Conservation (phyloP, 2,329 filamentous ascomycete species). For the Xylaria sp. region DNA sequence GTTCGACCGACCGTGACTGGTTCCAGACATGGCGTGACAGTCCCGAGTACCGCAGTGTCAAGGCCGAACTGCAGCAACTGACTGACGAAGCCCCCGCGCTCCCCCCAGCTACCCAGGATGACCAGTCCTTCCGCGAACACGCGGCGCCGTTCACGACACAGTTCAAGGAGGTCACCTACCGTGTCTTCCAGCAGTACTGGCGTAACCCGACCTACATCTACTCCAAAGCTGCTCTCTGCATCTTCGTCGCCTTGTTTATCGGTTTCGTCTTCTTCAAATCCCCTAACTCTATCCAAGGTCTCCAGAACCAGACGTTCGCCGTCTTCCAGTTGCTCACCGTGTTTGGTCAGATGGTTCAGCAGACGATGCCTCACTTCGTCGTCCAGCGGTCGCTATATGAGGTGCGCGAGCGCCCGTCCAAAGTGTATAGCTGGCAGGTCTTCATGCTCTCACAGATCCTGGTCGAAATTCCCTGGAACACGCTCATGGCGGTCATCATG, state of each 20-base stretch:
- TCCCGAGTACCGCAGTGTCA: slow-evolving; percentile 53
- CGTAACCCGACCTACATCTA: slow-evolving; percentile 89
- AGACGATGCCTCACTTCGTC: slow-evolving; percentile 87
- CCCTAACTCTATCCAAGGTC: slow-evolving; percentile 73
- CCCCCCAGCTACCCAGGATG: slow-evolving; percentile 40
- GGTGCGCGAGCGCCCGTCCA: slow-evolving; percentile 81
- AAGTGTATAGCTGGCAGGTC: slow-evolving; percentile 83
- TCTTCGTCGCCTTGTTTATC: slow-evolving; percentile 72
- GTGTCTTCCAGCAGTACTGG: slow-evolving; percentile 93
- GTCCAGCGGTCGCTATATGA: slow-evolving; percentile 83
- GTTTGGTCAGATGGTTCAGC: slow-evolving; percentile 79
- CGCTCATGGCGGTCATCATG: slow-evolving; percentile 75
- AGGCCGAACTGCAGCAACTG: slow-evolving; percentile 62
- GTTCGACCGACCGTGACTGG: slow-evolving; percentile 69
- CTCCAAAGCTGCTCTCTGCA: slow-evolving; percentile 74
- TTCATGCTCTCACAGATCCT: slow-evolving; percentile 85
- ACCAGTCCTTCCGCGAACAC: slow-evolving; percentile 71
- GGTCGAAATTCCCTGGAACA: slow-evolving; percentile 86
- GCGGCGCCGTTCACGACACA: slow-evolving; percentile 76
- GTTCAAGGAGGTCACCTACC: slow-evolving; percentile 68
- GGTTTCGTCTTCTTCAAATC: slow-evolving; percentile 81
- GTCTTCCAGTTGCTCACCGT: slow-evolving; percentile 85
- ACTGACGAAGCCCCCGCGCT: slow-evolving; percentile 52
- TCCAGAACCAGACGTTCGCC: slow-evolving; percentile 86
- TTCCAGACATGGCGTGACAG: slow-evolving; percentile 58